Evolutionary conservation across 2,329 filamentous ascomycete genomes (phyloP).

Genomic region (Verticillium isaacii): DNA sequence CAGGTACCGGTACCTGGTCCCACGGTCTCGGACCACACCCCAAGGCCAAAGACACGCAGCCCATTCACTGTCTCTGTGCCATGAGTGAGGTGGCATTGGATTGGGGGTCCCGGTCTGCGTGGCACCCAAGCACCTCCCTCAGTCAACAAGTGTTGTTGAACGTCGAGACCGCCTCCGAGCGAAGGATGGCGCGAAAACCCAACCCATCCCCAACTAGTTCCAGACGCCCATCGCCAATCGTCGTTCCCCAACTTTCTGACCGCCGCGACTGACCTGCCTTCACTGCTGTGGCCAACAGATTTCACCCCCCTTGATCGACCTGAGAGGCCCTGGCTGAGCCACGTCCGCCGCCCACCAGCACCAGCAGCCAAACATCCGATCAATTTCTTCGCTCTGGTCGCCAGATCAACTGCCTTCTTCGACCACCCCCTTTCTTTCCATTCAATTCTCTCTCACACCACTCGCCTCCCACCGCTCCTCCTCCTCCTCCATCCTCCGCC

Average conservation of each 20-base stretch:
- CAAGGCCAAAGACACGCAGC: background rate
- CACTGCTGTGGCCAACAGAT: background rate
- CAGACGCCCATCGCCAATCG: background rate
- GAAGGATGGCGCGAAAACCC: too few species aligned
- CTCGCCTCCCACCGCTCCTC: background rate
- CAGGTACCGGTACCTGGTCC: background rate
- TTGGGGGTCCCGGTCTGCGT: background rate
- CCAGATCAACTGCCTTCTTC: constrained; percentile 10
- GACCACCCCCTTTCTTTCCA: constrained; percentile 7
- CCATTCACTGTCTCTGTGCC: background rate
- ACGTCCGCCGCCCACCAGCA: constrained; percentile 4
- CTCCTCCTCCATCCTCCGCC: background rate
- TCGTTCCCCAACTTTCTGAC: background rate
- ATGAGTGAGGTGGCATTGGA: background rate
- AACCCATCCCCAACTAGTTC: background rate
- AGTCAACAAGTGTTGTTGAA: background rate
- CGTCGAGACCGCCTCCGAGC: background rate
- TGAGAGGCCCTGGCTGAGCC: background rate
- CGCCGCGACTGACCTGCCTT: background rate
- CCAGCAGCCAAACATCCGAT: background rate
- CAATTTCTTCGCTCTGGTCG: background rate
- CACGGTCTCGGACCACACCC: background rate
- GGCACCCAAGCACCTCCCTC: background rate
- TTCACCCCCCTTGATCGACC: background rate
- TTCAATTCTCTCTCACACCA: constrained; percentile 8